phyloP scores from a whole-genome alignment of 441 rosid genomes.

The Gossypium schwendimanii region DNA sequence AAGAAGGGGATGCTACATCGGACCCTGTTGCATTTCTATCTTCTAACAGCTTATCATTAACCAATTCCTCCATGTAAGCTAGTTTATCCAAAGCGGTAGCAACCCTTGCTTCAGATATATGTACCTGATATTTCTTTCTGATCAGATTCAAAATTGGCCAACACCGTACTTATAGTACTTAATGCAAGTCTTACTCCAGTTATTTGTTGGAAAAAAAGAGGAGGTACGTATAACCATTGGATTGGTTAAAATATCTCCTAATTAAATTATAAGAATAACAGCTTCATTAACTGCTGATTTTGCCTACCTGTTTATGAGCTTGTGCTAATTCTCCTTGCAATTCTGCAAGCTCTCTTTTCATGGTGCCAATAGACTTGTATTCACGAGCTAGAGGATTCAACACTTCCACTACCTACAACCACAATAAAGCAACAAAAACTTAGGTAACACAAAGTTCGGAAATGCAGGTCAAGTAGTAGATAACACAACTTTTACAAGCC shows the following conservation, averaged over 20 bases:
- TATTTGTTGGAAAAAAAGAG: not conserved
- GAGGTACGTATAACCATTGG: not conserved
- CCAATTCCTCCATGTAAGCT: conserved; percentile 87
- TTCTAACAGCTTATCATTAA: conserved; percentile 69
- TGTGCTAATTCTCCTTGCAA: conserved; percentile 73
- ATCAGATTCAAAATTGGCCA: conserved; percentile 12
- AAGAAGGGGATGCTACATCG: conserved; percentile 40
- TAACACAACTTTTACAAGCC: not conserved
- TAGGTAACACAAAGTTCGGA: not conserved
- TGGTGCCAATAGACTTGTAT: conserved; percentile 80
- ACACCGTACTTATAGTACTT: not conserved
- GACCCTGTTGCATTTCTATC: conserved; percentile 40
- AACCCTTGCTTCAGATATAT: conserved; percentile 90
- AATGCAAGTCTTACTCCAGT: not conserved
- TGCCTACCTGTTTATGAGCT: conserved; percentile 74
- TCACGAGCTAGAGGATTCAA: conserved; percentile 93
- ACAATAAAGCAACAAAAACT: not conserved
- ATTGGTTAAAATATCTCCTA: conserved; percentile 17
- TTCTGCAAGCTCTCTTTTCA: conserved; percentile 84
- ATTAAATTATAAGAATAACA: not conserved
- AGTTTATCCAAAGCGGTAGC: conserved; percentile 78
- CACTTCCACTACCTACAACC: conserved; percentile 76
- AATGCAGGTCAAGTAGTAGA: not conserved
- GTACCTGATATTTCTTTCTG: conserved; percentile 52
- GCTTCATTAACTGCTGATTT: not conserved